These are phyloP conservation scores for Tylopilus microsporus DNA, from an alignment of 1,284 basidiomycete genomes.

Conservation along the genomic window DNA sequence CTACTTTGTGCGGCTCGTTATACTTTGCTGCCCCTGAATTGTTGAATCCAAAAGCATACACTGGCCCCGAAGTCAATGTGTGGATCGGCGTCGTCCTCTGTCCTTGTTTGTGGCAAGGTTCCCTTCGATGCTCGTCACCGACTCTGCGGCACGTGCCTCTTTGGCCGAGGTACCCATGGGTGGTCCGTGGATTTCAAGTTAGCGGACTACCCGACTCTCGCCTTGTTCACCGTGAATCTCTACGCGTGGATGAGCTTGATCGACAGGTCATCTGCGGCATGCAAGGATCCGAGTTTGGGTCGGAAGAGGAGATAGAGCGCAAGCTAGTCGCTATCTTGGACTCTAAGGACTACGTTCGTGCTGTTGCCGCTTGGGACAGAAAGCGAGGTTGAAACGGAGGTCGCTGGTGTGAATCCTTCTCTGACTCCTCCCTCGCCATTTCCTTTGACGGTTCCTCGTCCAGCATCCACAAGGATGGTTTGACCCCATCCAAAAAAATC, in stretches of 20 bases:
- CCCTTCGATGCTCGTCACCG: conserved; percentile 99
- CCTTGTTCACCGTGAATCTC: conserved; percentile 82
- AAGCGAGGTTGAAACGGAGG: conserved; percentile 52
- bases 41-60: conserved; percentile 93
- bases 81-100: conserved; percentile 98
- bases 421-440: conserved; percentile 62
- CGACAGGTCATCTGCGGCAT: conserved; percentile 83
- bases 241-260: conserved; percentile 84
- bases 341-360: conserved; percentile 72
- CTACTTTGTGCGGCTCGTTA: conserved; percentile 94
- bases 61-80: conserved; percentile 96
- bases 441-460: conserved; percentile 52
- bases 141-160: conserved; percentile 79
- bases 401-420: conserved; percentile 52
- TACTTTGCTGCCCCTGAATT: conserved; percentile 98
- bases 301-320: conserved; percentile 78
- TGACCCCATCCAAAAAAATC: conserved; percentile 52
- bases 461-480: conserved; percentile 35
- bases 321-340: conserved; percentile 71
- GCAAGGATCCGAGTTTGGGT: conserved; percentile 96
- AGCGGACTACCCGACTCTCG: conserved; percentile 77
- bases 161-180: conserved; percentile 93
- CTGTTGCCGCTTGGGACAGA: conserved; percentile 76
- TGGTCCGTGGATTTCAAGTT: conserved; percentile 89
- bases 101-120: conserved; percentile 96